Evolutionary conservation across 148 eudicot species (phyloP).

Genomic region (Amaranthus hypochondriacus): DNA sequence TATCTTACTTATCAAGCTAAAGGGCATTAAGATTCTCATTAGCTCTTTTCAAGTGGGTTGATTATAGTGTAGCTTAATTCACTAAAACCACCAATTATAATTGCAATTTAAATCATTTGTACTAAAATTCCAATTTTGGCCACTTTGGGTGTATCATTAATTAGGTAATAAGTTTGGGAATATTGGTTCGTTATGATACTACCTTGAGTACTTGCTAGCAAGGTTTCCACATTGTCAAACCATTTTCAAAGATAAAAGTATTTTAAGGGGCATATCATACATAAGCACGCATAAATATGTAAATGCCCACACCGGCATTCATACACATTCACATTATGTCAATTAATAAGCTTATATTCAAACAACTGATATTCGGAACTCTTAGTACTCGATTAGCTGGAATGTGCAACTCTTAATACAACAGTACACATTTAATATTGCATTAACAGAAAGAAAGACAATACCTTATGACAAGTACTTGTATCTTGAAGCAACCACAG

Average conservation of each 20-base stretch:
- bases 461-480: slow-evolving; percentile 86
- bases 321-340: too few relatives aligned
- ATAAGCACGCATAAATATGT: not conserved
- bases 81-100: too few relatives aligned
- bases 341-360: not conserved
- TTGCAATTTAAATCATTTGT: too few relatives aligned
- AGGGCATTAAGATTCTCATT: too few relatives aligned
- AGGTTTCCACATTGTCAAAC: not conserved
- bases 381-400: not conserved
- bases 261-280: not conserved
- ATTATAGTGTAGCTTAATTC: too few relatives aligned
- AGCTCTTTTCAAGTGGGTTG: too few relatives aligned
- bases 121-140: too few relatives aligned
- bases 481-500: slow-evolving; percentile 95
- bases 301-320: too few relatives aligned
- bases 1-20: too few relatives aligned
- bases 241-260: not conserved
- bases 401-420: not conserved
- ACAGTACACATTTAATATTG: slow-evolving; percentile 3
- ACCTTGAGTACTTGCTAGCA: not conserved
- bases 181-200: not conserved
- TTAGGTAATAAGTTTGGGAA: too few relatives aligned
- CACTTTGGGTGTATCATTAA: too few relatives aligned
- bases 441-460: not conserved
- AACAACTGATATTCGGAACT: not conserved